phyloP scores from a whole-genome alignment of 2,329 filamentous ascomycete species.

The Epichloe sp. region DNA sequence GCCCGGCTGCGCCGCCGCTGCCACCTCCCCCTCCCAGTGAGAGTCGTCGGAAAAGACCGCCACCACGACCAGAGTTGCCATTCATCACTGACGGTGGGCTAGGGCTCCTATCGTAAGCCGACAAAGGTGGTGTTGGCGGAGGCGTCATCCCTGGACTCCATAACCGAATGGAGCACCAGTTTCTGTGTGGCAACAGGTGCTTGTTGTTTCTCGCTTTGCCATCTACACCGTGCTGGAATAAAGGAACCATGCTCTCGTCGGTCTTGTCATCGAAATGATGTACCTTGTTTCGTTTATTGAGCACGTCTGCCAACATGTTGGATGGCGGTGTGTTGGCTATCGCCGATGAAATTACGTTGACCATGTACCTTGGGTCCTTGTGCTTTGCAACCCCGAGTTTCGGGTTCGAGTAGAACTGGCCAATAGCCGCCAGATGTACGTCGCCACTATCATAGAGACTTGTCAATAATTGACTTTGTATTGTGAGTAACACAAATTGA shows the following conservation, averaged over 20 bases:
- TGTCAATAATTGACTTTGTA: neutral
- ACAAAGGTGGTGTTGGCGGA: conserved; percentile 47
- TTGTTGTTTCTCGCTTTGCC: conserved; percentile 86
- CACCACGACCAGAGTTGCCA: conserved; percentile 8
- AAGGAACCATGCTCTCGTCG: conserved; percentile 89
- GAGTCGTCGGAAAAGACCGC: conserved; percentile 32
- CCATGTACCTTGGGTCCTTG: conserved; percentile 91
- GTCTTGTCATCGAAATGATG: conserved; percentile 64
- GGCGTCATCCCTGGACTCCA: conserved; percentile 72
- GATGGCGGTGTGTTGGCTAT: conserved; percentile 89
- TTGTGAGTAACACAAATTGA: neutral
- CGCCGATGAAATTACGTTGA: conserved; percentile 84
- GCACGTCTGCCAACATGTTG: conserved; percentile 74
- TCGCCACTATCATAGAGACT: conserved; percentile 50
- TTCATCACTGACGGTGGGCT: conserved; percentile 19
- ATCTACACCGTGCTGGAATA: conserved; percentile 83
- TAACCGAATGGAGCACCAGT: conserved; percentile 87
- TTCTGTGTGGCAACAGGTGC: conserved; percentile 72
- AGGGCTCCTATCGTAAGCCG: conserved; percentile 30
- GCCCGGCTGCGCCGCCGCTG: conserved; percentile 13
- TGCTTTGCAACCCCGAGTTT: conserved; percentile 72
- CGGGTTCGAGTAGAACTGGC: conserved; percentile 89
- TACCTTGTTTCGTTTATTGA: conserved; percentile 85
- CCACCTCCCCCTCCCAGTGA: conserved; percentile 14
- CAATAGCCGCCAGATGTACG: conserved; percentile 82